phyloP scores from a whole-genome alignment of 2,329 filamentous ascomycete species.

The Penicillium oxalicum region DNA sequence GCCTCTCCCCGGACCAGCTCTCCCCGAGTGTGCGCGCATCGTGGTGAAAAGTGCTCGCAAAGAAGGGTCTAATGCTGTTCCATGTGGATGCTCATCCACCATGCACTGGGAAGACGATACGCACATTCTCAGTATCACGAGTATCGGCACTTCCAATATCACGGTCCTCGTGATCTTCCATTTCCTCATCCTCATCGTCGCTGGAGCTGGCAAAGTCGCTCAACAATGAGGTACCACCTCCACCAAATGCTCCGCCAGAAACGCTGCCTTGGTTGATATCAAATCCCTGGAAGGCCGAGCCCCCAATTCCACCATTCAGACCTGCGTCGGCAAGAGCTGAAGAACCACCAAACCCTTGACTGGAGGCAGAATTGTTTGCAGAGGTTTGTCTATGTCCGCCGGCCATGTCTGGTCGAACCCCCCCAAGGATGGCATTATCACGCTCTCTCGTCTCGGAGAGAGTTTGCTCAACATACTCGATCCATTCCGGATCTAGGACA shows the following conservation, averaged over 20 bases:
- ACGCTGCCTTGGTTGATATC: constrained; percentile 63
- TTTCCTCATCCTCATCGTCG: constrained; percentile 92
- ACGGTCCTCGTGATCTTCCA: constrained; percentile 60
- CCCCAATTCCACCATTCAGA: constrained; percentile 59
- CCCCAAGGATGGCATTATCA: constrained; percentile 96
- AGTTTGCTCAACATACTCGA: constrained; percentile 88
- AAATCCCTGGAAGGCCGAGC: constrained; percentile 51
- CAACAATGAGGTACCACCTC: constrained; percentile 60
- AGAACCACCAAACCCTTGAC: constrained; percentile 55
- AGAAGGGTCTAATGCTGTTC: constrained; percentile 12
- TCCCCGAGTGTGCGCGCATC: not conserved
- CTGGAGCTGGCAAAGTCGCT: constrained; percentile 92
- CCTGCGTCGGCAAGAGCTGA: constrained; percentile 70
- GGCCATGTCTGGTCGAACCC: constrained; percentile 84
- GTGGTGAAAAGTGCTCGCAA: not conserved
- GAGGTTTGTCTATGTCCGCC: constrained; percentile 70
- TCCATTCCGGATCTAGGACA: constrained; percentile 85
- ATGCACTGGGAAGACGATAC: constrained; percentile 55
- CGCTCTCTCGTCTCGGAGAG: constrained; percentile 89
- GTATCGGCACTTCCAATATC: constrained; percentile 36
- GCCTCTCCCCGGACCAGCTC: not conserved
- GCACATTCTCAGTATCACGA: constrained; percentile 59
- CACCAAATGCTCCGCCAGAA: constrained; percentile 66
- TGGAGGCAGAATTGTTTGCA: constrained; percentile 54
- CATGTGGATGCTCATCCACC: constrained; percentile 41